Base-by-base conservation (phyloP, 768 basidiomycete genomes). In the Hirschioporus abietinus region DNA sequence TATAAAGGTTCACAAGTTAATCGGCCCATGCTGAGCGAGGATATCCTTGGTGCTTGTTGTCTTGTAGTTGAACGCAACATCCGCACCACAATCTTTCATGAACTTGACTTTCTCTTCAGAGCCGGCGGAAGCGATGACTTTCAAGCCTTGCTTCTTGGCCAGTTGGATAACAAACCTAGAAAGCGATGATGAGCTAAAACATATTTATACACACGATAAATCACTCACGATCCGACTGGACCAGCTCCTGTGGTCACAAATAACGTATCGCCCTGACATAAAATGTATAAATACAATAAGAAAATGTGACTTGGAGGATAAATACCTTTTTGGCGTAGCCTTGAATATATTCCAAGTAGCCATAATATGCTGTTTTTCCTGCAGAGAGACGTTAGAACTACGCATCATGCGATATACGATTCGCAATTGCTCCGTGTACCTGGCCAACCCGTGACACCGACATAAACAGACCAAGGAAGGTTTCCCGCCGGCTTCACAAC, bases 371-470 rank as follows among this genome's bases (percentile, higher is more conserved):
- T 1, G 76, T 79, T 67, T 75, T 71, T 24, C 76, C 77, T 75
- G 66, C 7, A 20, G 4, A 18, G 20, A 24, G 25, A 27, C 27
- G 24, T 7, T 4, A 24, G n/a, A n/a, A n/a, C n/a, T n/a, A n/a
- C n/a, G n/a, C n/a, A 30, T 30, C 30, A 30, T 64, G 24, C 10
- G n/a, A 12, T 17, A 24, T 9, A 30, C 5, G 27, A 30, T 36
- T 24, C 20, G 7, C 2, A 35, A 60, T 30, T 58, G 59, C 27
- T 25, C 15, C 15, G 57, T 67, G 10, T 65, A 72, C 75, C 75
- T 4, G 75, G 71, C 77, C 77, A 86, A 15, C 87, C 86, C 1
- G 79, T 76, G 0, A 82, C 80, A 20, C 87, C 85, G 30, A 85
- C 71, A 69, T 81, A 85, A 0, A 74, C 74, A 0, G 79, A 77